These are phyloP conservation scores for Candida verbasci DNA, from an alignment of 805 yeast genomes.

Conservation along the genomic window DNA sequence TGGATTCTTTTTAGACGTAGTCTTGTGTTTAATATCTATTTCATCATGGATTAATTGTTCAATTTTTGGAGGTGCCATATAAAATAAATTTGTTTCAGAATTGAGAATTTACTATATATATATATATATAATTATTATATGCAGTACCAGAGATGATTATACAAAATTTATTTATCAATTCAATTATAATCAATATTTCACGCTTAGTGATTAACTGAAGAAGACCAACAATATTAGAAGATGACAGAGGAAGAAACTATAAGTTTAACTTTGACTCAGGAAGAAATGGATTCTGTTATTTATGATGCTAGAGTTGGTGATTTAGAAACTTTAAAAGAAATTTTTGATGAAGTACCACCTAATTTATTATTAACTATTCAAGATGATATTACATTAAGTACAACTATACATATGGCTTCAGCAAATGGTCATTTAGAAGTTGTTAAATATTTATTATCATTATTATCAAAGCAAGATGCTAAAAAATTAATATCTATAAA, in stretches of 20 bases:
- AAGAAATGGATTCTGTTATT: conserved; percentile 77
- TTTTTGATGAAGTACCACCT: conserved; percentile 57
- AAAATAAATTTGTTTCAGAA: too few relatives aligned
- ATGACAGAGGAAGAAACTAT: too few relatives aligned
- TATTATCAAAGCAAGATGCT: conserved; percentile 44
- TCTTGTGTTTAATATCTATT: too few relatives aligned
- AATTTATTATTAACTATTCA: conserved; percentile 39
- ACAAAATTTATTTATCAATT: not conserved
- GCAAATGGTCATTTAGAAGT: conserved; percentile 87
- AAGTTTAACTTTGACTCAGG: conserved; percentile 55
- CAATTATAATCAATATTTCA: too few relatives aligned
- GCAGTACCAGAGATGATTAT: not conserved
- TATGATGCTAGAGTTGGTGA: conserved; percentile 89
- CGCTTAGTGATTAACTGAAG: too few relatives aligned
- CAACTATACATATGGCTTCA: conserved; percentile 91
- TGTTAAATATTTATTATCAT: conserved; percentile 53
- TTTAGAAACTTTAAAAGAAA: conserved; percentile 63
- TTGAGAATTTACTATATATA: too few relatives aligned
- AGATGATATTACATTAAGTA: conserved; percentile 62
- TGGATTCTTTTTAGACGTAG: conserved; percentile 29
- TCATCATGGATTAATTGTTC: conserved; percentile 2
- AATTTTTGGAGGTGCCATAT: conserved; percentile 7
- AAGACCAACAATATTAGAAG: too few relatives aligned
- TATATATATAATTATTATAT: not conserved
- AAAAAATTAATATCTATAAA: conserved; percentile 23